These are phyloP conservation scores for Phylloboletellus chloephorus DNA, from an alignment of 1,284 basidiomycete genomes.

Conservation along the genomic window DNA sequence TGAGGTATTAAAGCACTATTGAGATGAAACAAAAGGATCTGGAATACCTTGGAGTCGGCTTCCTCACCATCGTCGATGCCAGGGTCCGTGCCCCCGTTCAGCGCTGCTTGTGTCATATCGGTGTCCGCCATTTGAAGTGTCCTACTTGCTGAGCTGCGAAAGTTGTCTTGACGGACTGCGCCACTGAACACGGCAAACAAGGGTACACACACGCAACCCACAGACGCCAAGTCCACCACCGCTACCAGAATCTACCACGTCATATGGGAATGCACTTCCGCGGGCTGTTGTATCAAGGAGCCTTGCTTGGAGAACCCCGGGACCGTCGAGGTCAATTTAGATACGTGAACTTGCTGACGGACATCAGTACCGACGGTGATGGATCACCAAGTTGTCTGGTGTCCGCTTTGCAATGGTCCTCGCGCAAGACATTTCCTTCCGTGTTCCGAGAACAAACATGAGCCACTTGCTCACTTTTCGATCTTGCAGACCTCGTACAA, in stretches of 20 bases:
- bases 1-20: slow-evolving; percentile 12
- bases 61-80: slow-evolving; percentile 53
- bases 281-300: slow-evolving; percentile 5
- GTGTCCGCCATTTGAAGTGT: slow-evolving; percentile 31
- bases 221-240: neutral
- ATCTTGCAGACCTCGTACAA: slow-evolving; percentile 17
- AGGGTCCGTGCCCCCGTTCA: slow-evolving; percentile 34
- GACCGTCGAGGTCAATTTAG: slow-evolving; percentile 21
- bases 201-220: slow-evolving; percentile 22
- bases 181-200: slow-evolving; percentile 25
- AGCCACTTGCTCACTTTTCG: slow-evolving; percentile 15
- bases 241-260: neutral
- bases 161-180: slow-evolving; percentile 21
- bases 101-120: slow-evolving; percentile 34
- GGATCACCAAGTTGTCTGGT: slow-evolving; percentile 23
- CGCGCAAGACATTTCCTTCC: slow-evolving; percentile 25
- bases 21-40: neutral
- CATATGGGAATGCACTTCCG: slow-evolving; percentile 4
- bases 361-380: slow-evolving; percentile 31
- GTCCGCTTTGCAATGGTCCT: slow-evolving; percentile 21
- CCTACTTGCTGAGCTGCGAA: slow-evolving; percentile 12
- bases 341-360: slow-evolving; percentile 20
- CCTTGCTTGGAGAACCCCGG: slow-evolving; percentile 20
- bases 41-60: slow-evolving; percentile 49
- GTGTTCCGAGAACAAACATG: slow-evolving; percentile 24